Conservation (phyloP, 2,329 filamentous ascomycete species). For the Xylariaceae sp. region DNA sequence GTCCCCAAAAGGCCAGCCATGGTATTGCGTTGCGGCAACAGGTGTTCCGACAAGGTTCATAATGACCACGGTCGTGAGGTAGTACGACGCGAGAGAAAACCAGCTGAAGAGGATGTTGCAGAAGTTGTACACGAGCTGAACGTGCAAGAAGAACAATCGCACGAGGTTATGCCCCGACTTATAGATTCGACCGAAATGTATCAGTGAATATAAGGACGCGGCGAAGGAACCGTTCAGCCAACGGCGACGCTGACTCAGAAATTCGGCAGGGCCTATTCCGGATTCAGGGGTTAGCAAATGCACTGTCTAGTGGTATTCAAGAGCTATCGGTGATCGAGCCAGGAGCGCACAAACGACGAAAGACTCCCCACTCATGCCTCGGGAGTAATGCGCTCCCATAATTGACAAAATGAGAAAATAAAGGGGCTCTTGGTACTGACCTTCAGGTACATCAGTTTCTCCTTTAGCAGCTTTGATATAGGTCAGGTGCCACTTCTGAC, state of each 20-base stretch:
- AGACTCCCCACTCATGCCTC: background rate
- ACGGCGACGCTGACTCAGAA: slow-evolving; percentile 92
- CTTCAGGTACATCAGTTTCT: slow-evolving; percentile 91
- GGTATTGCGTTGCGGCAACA: slow-evolving; percentile 44
- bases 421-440: background rate
- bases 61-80: slow-evolving; percentile 89
- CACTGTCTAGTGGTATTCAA: background rate
- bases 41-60: slow-evolving; percentile 84
- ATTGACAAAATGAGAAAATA: background rate
- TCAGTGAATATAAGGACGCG: slow-evolving; percentile 88
- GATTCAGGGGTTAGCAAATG: background rate
- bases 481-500: slow-evolving; percentile 94
- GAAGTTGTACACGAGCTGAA: slow-evolving; percentile 87
- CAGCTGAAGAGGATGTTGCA: slow-evolving; percentile 68
- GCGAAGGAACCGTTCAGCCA: slow-evolving; percentile 98
- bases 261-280: slow-evolving; percentile 74
- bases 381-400: background rate
- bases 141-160: slow-evolving; percentile 95
- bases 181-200: slow-evolving; percentile 97
- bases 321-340: too few species aligned
- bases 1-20: slow-evolving; percentile 86
- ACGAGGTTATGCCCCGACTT: slow-evolving; percentile 89
- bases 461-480: slow-evolving; percentile 98
- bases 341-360: background rate
- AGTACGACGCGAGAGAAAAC: slow-evolving; percentile 86